Conservation (phyloP, 805 yeast species). For the Kodamaea nitidulidarum region DNA sequence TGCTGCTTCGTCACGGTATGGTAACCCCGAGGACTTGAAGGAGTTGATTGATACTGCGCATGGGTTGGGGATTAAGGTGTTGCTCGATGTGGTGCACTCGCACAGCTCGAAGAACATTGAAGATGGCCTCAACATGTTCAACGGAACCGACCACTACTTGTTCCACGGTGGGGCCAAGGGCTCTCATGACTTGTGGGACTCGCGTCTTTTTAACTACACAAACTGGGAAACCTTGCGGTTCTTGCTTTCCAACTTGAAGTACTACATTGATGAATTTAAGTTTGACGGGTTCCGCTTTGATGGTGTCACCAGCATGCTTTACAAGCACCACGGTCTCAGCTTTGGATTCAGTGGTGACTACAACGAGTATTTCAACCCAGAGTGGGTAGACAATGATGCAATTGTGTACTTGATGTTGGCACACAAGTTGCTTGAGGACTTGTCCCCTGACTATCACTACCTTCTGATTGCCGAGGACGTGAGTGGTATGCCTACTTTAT, state of each 20-base stretch:
- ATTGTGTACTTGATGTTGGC: slow-evolving; percentile 84
- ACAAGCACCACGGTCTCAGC: slow-evolving; percentile 89
- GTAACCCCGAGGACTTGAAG: slow-evolving; percentile 92
- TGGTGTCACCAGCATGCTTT: slow-evolving; percentile 93
- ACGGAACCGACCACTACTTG: slow-evolving; percentile 92
- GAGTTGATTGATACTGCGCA: slow-evolving; percentile 91
- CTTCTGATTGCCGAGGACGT: slow-evolving; percentile 94
- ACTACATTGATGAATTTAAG: slow-evolving; percentile 72
- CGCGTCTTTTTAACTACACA: slow-evolving; percentile 89
- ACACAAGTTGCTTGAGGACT: slow-evolving; percentile 65
- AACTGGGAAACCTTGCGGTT: slow-evolving; percentile 88
- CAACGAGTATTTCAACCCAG: slow-evolving; percentile 79
- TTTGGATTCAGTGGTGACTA: slow-evolving; percentile 89
- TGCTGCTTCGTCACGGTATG: slow-evolving; percentile 85
- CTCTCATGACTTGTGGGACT: slow-evolving; percentile 89
- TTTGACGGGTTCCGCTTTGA: slow-evolving; percentile 97
- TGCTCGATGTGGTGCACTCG: slow-evolving; percentile 91
- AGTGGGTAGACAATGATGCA: slow-evolving; percentile 83
- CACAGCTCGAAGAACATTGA: slow-evolving; percentile 93
- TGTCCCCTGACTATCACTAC: slow-evolving; percentile 43
- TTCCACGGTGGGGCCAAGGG: slow-evolving; percentile 93
- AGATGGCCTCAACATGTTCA: slow-evolving; percentile 90
- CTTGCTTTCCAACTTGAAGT: slow-evolving; percentile 77
- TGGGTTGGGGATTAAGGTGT: slow-evolving; percentile 75
- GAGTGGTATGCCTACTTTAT: slow-evolving; percentile 93